These are phyloP conservation scores for Corylus avellana DNA, from an alignment of 306 rosid species.

Conservation along the genomic window DNA sequence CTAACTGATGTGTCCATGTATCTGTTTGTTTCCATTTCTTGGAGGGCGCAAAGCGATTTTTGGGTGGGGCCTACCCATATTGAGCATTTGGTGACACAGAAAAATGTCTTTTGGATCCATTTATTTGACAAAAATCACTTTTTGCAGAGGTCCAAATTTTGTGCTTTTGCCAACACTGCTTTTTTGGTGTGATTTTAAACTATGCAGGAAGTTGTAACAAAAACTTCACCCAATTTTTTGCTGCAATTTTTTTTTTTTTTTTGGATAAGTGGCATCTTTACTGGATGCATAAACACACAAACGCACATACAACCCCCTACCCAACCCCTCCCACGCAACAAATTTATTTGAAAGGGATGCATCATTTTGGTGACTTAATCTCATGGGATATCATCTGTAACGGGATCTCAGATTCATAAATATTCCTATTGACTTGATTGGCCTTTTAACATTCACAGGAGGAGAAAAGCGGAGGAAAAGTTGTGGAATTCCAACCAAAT, in stretches of 20 bases:
- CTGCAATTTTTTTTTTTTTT: no score
- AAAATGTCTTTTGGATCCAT: no score
- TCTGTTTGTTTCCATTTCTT: not conserved
- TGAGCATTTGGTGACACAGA: no score
- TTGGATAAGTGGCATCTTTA: not conserved
- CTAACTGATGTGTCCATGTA: not conserved
- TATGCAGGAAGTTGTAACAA: not conserved
- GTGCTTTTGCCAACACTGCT: not conserved
- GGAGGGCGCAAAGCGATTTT: not conserved
- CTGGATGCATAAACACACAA: not conserved
- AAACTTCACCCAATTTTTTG: not conserved
- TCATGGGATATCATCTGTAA: not conserved
- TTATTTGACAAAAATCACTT: not conserved
- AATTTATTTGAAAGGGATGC: not conserved
- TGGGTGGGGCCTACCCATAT: not conserved
- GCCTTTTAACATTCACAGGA: conserved; percentile 59
- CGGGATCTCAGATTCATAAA: conserved; percentile 7
- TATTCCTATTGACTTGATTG: conserved; percentile 25
- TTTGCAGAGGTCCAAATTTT: not conserved
- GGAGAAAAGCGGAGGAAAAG: conserved; percentile 49
- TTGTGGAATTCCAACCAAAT: conserved; percentile 62
- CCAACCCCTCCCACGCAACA: not conserved
- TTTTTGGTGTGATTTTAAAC: not conserved
- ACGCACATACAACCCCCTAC: no score
- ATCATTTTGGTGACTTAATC: not conserved